A percentile compares a stretch with the other conserved stretches of the same genome.
Conservation (phyloP, 371 early-diverging fungal genomes). For the Apophysomyces variabilis region DNA sequence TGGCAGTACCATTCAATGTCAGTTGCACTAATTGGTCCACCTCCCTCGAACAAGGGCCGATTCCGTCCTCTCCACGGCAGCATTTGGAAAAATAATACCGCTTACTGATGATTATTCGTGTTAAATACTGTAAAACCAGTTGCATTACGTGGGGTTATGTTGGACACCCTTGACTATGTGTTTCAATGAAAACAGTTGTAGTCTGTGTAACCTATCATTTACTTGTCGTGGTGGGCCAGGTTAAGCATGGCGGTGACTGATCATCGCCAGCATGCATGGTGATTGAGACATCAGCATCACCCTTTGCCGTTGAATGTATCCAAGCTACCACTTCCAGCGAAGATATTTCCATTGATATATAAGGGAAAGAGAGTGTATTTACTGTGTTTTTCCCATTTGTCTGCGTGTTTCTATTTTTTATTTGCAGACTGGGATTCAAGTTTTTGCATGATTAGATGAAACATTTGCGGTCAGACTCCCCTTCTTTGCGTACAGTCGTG, state of each 20-base stretch:
- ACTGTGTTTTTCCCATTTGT: too few species aligned
- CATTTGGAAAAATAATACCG: slow-evolving; percentile 3
- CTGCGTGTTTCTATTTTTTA: too few species aligned
- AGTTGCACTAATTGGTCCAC: slow-evolving; percentile 11
- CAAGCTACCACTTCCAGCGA: slow-evolving; percentile 16
- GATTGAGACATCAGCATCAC: background rate
- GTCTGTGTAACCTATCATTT: background rate
- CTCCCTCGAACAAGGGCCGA: slow-evolving; percentile 9
- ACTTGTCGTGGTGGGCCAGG: slow-evolving; percentile 6
- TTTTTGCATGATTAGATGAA: too few species aligned
- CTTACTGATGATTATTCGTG: background rate
- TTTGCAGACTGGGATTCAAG: too few species aligned
- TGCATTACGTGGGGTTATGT: background rate
- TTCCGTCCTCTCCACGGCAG: slow-evolving; percentile 1
- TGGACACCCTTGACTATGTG: background rate
- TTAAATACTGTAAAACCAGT: background rate
- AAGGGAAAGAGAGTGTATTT: too few species aligned
- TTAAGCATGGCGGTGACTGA: background rate
- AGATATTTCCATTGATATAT: slow-evolving; percentile 12
- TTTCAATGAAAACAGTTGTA: background rate
- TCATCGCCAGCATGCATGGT: background rate
- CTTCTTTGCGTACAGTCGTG: too few species aligned
- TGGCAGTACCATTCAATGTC: slow-evolving; percentile 11
- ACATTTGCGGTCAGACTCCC: too few species aligned
- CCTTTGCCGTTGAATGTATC: slow-evolving; percentile 8